A percentile compares a stretch with the other conserved stretches of the same genome.
These are phyloP conservation scores for Beta corolliflora DNA, from an alignment of 179 eudicot species.

Conservation along the genomic window DNA sequence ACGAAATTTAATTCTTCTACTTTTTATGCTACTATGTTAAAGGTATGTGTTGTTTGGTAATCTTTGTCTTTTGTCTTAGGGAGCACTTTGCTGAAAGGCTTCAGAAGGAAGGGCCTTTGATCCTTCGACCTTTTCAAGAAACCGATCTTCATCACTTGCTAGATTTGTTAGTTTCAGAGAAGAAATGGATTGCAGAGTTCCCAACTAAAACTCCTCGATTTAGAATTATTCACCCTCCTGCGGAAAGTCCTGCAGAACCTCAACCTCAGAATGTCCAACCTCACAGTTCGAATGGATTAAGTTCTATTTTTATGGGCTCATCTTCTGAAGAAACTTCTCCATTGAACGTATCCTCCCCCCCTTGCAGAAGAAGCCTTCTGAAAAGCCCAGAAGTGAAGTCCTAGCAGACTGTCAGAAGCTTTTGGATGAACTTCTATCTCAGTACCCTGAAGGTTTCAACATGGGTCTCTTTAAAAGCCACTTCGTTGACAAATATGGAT, in stretches of 20 bases:
- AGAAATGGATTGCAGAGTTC: constrained; percentile 77
- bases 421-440: constrained; percentile 53
- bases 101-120: constrained; percentile 60
- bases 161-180: constrained; percentile 62
- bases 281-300: constrained; percentile 37
- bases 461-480: constrained; percentile 45
- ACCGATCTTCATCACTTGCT: constrained; percentile 62
- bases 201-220: constrained; percentile 53
- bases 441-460: constrained; percentile 62
- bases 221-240: constrained; percentile 37
- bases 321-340: constrained; percentile 25
- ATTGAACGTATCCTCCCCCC: constrained; percentile 19
- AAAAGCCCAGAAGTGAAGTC: constrained; percentile 58
- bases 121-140: constrained; percentile 49
- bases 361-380: constrained; percentile 31
- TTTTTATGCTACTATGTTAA: constrained; percentile 9
- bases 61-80: constrained; percentile 39
- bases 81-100: constrained; percentile 59
- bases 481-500: constrained; percentile 62
- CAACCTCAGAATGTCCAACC: constrained; percentile 15
- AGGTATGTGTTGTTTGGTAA: not conserved
- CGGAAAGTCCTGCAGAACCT: constrained; percentile 21
- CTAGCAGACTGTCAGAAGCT: constrained; percentile 75
- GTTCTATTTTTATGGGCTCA: constrained; percentile 35
- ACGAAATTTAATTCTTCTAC: not conserved